Base-by-base conservation (phyloP, 1,284 basidiomycete species). In the Microbotryum intermedium region DNA sequence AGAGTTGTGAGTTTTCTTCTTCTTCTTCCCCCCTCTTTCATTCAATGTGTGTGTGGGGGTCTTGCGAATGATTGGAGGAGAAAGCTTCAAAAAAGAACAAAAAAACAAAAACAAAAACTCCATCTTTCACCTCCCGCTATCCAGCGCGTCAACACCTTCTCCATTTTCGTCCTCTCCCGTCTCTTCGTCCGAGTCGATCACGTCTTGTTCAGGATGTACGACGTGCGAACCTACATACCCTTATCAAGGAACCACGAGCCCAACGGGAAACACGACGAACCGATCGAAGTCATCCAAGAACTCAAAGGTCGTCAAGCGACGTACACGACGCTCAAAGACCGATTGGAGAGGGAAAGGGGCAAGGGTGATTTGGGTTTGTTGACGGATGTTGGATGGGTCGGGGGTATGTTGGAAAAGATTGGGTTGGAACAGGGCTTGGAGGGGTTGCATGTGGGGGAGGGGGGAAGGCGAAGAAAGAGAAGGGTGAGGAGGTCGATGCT, bases 101-200 rank as follows among this genome's bases (percentile, higher is more conserved):
- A 57, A n/a, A 18, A 26, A 39, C 42, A 13, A 26, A 45, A 4
- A 26, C 57, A 44, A 18, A 34, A n/a, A 26, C 29, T 13, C n/a
- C n/a, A n/a, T n/a, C n/a, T n/a, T n/a, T n/a, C n/a, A n/a, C n/a
- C n/a, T n/a, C n/a, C n/a, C n/a, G n/a, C n/a, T n/a, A 16, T 34
- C 23, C 70, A 95, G 91, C 85, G 95, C 58, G 92, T 98, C 50
- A 98, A 98, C 93, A 92, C 94, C 0, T 86, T 85, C n/a, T 94
- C 87, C 53, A 81, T 97, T 68, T 94, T 97, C 75, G 83, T 97
- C 64, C 83, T 99, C 10, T 82, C 85, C 1, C 82, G 95, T 8
- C 90, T 97, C 74, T 91, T 89, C n/a, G 79, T 99, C 6, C 83
- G 95, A 23, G 92, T 99, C 51, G 95, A 99, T 74, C 83, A 88